Conservation (phyloP, 768 basidiomycete genomes). For the Tubosaeta brunneosetosa region DNA sequence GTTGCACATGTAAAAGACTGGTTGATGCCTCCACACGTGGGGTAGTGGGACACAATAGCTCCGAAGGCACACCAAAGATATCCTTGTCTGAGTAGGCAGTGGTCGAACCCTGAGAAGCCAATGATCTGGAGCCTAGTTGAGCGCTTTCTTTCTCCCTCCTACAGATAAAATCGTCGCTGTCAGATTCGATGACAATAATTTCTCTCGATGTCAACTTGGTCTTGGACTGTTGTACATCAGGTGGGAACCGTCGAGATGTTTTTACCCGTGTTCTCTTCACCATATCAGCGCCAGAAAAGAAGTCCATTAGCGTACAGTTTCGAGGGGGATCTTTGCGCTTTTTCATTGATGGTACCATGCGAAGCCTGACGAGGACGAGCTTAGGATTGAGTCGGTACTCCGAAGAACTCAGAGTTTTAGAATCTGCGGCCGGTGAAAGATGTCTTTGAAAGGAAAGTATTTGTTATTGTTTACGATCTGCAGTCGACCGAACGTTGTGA, state of each 20-base stretch:
- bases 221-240: neutral
- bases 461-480: too few relatives aligned
- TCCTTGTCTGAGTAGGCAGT: neutral
- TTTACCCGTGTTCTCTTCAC: conserved; percentile 18
- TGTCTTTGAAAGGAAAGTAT: too few relatives aligned
- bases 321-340: conserved; percentile 32
- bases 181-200: conserved; percentile 62
- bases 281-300: conserved; percentile 34
- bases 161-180: conserved; percentile 38
- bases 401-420: too few relatives aligned
- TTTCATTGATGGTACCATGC: conserved; percentile 36
- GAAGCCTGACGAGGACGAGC: neutral
- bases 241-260: neutral
- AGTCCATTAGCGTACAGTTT: conserved; percentile 42
- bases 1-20: neutral
- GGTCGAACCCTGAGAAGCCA: neutral
- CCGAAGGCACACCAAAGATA: conserved; percentile 26
- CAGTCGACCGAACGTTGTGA: too few relatives aligned
- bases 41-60: conserved; percentile 13
- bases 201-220: conserved; percentile 26
- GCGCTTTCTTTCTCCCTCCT: neutral
- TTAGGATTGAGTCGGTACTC: neutral
- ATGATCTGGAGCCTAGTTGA: neutral
- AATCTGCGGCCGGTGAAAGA: too few relatives aligned
- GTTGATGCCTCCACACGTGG: neutral